These are phyloP conservation scores for Termitomyces sp. DNA, from an alignment of 768 basidiomycete species.

Conservation along the genomic window DNA sequence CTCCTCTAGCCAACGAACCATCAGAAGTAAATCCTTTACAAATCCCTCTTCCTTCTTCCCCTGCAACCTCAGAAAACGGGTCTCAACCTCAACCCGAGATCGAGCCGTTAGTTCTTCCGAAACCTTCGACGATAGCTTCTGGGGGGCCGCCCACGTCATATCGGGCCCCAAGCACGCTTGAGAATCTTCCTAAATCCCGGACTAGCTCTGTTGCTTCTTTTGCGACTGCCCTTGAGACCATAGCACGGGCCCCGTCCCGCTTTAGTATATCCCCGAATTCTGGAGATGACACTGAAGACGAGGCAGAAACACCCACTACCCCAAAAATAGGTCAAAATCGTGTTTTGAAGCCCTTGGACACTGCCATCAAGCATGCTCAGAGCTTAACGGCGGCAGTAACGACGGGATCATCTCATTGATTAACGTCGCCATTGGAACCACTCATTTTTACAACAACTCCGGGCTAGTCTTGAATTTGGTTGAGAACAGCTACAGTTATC, in stretches of 20 bases:
- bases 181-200: constrained; percentile 12
- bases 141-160: constrained; percentile 6
- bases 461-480: not conserved
- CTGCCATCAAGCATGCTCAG: not conserved
- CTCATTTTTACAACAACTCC: not conserved
- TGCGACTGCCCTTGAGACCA: constrained; percentile 27
- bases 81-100: not conserved
- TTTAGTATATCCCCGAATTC: not conserved
- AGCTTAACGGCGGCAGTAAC: not conserved
- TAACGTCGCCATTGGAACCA: not conserved
- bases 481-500: not conserved
- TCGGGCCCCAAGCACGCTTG: constrained; percentile 7
- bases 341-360: constrained; percentile 3
- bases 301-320: constrained; percentile 8
- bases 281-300: constrained; percentile 4
- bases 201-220: constrained; percentile 24
- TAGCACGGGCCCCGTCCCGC: constrained; percentile 12
- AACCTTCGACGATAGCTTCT: constrained; percentile 2
- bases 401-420: not conserved
- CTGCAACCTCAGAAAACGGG: not conserved
- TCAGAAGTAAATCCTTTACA: constrained; percentile 4
- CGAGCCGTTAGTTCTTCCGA: not conserved
- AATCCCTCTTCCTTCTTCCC: constrained; percentile 9
- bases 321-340: constrained; percentile 8
- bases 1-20: not conserved